phyloP scores from a whole-genome alignment of 1,139 yeast genomes.

The Suhomyces bokatorum region DNA sequence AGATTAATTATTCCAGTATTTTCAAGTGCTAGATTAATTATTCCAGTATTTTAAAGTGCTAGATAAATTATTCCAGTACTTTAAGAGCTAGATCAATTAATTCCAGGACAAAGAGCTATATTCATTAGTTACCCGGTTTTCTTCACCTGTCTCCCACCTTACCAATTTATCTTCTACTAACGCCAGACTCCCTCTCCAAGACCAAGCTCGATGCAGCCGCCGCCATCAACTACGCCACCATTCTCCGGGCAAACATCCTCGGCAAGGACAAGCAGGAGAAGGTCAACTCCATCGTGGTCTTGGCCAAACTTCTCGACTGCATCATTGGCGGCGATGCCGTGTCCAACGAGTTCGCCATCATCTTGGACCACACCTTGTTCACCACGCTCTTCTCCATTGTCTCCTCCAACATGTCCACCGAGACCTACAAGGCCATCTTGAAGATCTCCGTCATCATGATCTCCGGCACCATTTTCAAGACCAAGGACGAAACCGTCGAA shows the following conservation, averaged over 20 bases:
- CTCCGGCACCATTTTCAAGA: conserved; percentile 46
- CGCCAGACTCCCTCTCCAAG: conserved; percentile 28
- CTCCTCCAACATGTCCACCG: conserved; percentile 47
- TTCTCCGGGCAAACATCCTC: conserved; percentile 40
- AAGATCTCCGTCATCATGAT: conserved; percentile 46
- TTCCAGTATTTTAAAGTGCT: too few relatives aligned
- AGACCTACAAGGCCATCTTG: conserved; percentile 51
- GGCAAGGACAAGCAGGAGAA: conserved; percentile 54
- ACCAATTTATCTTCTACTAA: too few relatives aligned
- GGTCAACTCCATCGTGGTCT: conserved; percentile 53
- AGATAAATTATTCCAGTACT: too few relatives aligned
- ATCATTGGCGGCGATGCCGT: conserved; percentile 41
- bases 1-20: too few relatives aligned
- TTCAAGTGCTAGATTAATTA: too few relatives aligned
- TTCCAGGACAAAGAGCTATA: too few relatives aligned
- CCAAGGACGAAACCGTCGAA: conserved; percentile 35
- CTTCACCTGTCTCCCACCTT: too few relatives aligned
- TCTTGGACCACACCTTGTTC: conserved; percentile 47
- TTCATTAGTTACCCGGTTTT: too few relatives aligned
- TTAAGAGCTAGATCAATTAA: too few relatives aligned
- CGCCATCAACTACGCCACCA: conserved; percentile 38
- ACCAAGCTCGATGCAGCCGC: conserved; percentile 37
- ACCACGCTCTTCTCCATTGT: conserved; percentile 46
- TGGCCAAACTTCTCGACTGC: conserved; percentile 54
- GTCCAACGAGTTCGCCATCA: conserved; percentile 37